Evolutionary conservation across 768 basidiomycete genomes (phyloP).

Genomic region (Russula vinacea): DNA sequence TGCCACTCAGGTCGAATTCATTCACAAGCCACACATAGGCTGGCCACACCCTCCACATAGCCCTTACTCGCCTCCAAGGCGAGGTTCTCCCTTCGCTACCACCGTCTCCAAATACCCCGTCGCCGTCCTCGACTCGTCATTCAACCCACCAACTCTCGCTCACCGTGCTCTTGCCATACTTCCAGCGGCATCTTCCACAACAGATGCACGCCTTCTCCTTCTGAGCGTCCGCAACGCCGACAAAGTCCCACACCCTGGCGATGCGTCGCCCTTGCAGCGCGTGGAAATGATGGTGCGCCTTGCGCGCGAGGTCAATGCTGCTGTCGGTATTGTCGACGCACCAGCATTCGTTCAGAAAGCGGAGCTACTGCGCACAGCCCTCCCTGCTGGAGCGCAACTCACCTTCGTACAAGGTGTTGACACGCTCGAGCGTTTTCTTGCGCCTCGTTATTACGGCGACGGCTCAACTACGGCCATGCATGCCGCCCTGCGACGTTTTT

Average conservation of each 20-base stretch:
- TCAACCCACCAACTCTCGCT: conserved; percentile 87
- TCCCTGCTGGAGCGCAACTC: conserved; percentile 48
- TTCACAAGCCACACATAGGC: conserved; percentile 54
- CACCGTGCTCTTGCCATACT: conserved; percentile 67
- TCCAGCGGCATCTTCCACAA: conserved; percentile 34
- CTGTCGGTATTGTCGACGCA: conserved; percentile 79
- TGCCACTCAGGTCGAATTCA: conserved; percentile 51
- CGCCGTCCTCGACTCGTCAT: conserved; percentile 85
- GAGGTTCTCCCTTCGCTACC: conserved; percentile 12
- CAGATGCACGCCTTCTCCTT: conserved; percentile 73
- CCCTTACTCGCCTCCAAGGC: conserved; percentile 15
- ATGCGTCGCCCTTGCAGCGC: conserved; percentile 74
- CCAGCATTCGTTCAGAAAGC: conserved; percentile 89
- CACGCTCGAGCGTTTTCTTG: conserved; percentile 77
- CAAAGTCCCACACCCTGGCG: conserved; percentile 65
- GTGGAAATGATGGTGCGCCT: conserved; percentile 84
- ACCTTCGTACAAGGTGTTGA: conserved; percentile 80
- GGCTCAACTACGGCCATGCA: conserved; percentile 52
- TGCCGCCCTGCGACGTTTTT: conserved; percentile 52
- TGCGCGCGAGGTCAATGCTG: conserved; percentile 53
- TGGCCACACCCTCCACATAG: conserved; percentile 60
- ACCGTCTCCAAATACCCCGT: conserved; percentile 43
- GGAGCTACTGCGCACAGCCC: conserved; percentile 49
- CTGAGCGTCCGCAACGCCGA: conserved; percentile 87
- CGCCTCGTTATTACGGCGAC: conserved; percentile 63